Evolutionary conservation across 331 rosid species (phyloP).

Genomic region (Dryas integrifolia): DNA sequence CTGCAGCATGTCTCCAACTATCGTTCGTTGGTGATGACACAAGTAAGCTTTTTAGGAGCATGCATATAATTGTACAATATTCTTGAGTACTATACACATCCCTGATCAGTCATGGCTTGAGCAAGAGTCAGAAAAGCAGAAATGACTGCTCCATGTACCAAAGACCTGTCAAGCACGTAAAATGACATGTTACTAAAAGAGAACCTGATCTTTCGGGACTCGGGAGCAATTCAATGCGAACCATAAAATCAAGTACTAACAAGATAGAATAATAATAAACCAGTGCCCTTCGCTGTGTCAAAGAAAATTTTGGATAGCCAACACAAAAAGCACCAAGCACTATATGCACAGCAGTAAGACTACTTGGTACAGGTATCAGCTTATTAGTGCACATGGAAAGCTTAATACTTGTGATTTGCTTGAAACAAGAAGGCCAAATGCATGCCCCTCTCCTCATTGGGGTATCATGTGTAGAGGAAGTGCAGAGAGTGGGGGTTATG

Average conservation of each 20-base stretch:
- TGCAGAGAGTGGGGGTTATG: neutral
- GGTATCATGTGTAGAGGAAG: neutral
- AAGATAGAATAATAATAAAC: neutral
- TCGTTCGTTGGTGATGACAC: constrained; percentile 1
- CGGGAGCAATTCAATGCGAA: neutral
- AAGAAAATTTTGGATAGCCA: too few species aligned
- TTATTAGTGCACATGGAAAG: too few species aligned
- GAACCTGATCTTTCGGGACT: constrained; percentile 6
- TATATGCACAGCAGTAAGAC: neutral
- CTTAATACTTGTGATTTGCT: neutral
- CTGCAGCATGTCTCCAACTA: constrained; percentile 19
- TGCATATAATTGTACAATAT: constrained; percentile 16
- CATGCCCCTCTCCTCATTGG: neutral
- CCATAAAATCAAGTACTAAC: neutral
- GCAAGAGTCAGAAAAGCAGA: constrained; percentile 90
- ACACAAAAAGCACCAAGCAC: neutral
- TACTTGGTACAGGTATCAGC: neutral
- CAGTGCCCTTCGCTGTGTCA: neutral
- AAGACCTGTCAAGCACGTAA: constrained; percentile 44
- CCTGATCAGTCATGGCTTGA: constrained; percentile 99
- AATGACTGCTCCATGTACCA: constrained; percentile 92
- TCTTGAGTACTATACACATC: constrained; percentile 67
- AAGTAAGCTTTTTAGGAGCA: constrained; percentile 27
- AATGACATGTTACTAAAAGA: neutral
- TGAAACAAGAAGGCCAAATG: neutral